Evolutionary conservation across 768 basidiomycete species (phyloP), one percentile per base, ranked within the genome.

Genomic region (Hebeloma cylindrosporum): DNA sequence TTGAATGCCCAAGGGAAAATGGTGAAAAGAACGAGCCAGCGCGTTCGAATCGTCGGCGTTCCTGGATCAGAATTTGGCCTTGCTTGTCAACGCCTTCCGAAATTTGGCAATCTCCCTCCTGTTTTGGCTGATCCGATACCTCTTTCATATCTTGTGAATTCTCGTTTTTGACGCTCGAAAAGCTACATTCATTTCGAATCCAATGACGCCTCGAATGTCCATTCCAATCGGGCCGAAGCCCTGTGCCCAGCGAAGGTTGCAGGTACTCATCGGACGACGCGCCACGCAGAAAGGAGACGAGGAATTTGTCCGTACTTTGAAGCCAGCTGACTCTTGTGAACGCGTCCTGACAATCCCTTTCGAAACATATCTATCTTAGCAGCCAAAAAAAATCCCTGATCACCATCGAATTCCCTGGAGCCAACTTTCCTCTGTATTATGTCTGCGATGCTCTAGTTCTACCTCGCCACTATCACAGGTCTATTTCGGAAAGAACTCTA

Each of bases 31-130:
- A 11, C 18, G 4, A 20, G 27, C 11, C n/a, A n/a, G 40, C 25
- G 21, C 11, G 20, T 6, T 8, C 6, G 10, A 8, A 3, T n/a
- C n/a, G n/a, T n/a, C n/a, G n/a, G 40, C 30, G 40, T 42, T 31
- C 40, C 40, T 42, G 40, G 28, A 42, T 42, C 30, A 25, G 18
- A 42, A 25, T 42, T 42, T 42, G 40, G 31, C 29, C 31, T 31
- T 42, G 40, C 33, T 42, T n/a, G 7, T 21, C 30, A 32, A 33
- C 28, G 22, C 25, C 40, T 14, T 41, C 29, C 28, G 7, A 17
- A 0, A 3, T 21, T 14, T 26, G 4, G 14, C 16, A 30, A 30
- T 30, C 28, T 29, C n/a, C 26, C 28, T 20, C 40, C 18, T 20
- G 29, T 16, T 31, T 31, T 41, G 6, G 40, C 18, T 23, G 17